These are phyloP conservation scores for Aspergillus sp. DNA, from an alignment of 2,329 filamentous ascomycete genomes.

Conservation along the genomic window DNA sequence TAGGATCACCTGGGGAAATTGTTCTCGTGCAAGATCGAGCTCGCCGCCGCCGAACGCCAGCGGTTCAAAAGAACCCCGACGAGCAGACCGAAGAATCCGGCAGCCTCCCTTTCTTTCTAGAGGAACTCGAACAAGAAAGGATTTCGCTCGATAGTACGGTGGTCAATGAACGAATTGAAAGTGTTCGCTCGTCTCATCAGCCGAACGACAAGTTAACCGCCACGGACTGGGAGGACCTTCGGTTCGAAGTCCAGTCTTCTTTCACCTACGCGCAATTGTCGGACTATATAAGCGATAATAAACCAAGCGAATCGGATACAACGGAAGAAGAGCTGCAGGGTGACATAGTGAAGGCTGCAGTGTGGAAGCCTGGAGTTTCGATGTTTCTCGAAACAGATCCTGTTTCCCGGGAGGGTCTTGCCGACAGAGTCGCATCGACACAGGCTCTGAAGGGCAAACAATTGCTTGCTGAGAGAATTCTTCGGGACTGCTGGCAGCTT, in stretches of 20 bases:
- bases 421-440: slow-evolving; percentile 15
- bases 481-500: slow-evolving; percentile 36
- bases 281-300: slow-evolving; percentile 19
- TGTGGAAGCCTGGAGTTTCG: slow-evolving; percentile 30
- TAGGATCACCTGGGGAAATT: slow-evolving; percentile 35
- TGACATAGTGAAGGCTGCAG: background rate
- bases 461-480: slow-evolving; percentile 29
- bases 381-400: slow-evolving; percentile 19
- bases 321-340: no score
- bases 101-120: slow-evolving; percentile 19
- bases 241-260: slow-evolving; percentile 24
- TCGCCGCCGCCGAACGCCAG: slow-evolving; percentile 12
- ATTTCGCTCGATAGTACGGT: slow-evolving; percentile 7
- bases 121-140: slow-evolving; percentile 19
- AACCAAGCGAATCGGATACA: background rate
- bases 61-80: slow-evolving; percentile 4
- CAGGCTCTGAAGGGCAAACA: slow-evolving; percentile 24
- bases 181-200: slow-evolving; percentile 16
- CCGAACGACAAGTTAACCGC: slow-evolving; percentile 20
- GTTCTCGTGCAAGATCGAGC: slow-evolving; percentile 26
- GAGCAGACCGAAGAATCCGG: slow-evolving; percentile 5
- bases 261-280: slow-evolving; percentile 30
- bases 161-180: slow-evolving; percentile 23
- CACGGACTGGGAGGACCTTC: slow-evolving; percentile 25
- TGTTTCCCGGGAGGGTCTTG: slow-evolving; percentile 6